Percentiles rank a stretch among this genome's conserved stretches.
Conservation (phyloP, 139 green algal genomes). For the Micractinium conductrix region DNA sequence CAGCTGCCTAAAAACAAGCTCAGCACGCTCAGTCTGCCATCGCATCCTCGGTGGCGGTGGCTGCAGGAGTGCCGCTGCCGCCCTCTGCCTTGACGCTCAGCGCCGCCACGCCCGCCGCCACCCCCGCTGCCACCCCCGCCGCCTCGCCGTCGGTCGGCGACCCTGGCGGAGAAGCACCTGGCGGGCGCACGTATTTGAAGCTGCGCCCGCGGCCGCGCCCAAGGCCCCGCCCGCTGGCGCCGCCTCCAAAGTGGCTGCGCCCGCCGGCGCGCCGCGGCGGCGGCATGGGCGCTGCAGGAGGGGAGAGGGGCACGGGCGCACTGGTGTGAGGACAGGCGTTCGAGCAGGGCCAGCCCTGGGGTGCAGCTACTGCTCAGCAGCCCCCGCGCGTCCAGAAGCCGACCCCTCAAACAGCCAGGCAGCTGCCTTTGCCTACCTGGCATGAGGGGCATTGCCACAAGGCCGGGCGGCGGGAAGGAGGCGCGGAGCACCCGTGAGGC, state of each 20-base stretch:
- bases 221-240: neutral
- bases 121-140: neutral
- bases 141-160: neutral
- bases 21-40: slow-evolving; percentile 30
- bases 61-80: neutral
- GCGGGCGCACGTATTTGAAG: slow-evolving; percentile 9
- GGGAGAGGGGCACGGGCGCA: neutral
- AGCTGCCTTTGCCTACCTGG: neutral
- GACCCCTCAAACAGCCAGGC: neutral
- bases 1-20: no score
- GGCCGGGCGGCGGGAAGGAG: neutral
- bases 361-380: no score
- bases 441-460: slow-evolving; percentile 1
- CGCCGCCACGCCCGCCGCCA: neutral
- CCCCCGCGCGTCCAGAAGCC: no score
- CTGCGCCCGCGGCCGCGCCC: neutral
- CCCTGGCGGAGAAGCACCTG: neutral
- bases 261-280: neutral
- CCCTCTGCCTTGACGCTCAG: neutral
- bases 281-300: neutral
- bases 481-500: slow-evolving; percentile 12
- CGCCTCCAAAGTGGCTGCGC: neutral
- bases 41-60: neutral
- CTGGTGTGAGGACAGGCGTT: neutral
- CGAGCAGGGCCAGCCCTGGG: neutral